Evolutionary conservation across 1,284 basidiomycete species (phyloP), one percentile per base, ranked within the genome.

Genomic region (Cryptococcus amylolentus): DNA sequence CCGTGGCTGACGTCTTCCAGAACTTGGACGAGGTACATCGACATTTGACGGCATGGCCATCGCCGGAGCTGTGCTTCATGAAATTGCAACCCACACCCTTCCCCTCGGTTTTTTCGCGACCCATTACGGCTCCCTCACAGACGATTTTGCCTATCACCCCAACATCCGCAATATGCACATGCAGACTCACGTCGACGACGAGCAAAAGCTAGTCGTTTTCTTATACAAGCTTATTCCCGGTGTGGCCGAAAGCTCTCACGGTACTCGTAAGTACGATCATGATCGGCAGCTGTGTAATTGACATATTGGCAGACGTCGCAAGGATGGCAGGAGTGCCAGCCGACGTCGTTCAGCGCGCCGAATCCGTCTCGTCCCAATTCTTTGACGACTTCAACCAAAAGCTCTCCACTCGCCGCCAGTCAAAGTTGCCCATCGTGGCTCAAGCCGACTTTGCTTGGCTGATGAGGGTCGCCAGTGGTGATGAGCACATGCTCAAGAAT

Each of bases 131-230:
- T 73, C 73, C 5, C 67, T 79, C 16, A 76, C 77, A 2, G 76
- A 78, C 57, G 77, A 78, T 54, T 78, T 73, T 71, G 82, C 84
- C 1, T 92, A 93, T 67, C 93, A 97, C 69, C 89, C 91, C 0
- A 95, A 93, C 70, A 89, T 97, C 65, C 83, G 89, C 54, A 89
- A 87, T 61, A 94, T 94, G 87, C 87, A 94, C 75, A 96, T 98
- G 94, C 83, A 87, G 45, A 96, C 92, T 0, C 82, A 89, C 52
- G 88, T 97, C 2, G 89, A 96, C 69, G 91, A 96, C 54, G 86
- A 88, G 61, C 88, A 89, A 70, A 44, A 52, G 49, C 65, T 91
- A 86, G 85, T 94, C 41, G 84, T 93, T 18, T 96, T 96, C 81
- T 80, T 97, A 20, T 97, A 94, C 81, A 94, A 95, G 78, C 85